Evolutionary conservation across 169 alveolate genomes (phyloP).

Genomic region (Pseudocohnilembus persalinus): DNA sequence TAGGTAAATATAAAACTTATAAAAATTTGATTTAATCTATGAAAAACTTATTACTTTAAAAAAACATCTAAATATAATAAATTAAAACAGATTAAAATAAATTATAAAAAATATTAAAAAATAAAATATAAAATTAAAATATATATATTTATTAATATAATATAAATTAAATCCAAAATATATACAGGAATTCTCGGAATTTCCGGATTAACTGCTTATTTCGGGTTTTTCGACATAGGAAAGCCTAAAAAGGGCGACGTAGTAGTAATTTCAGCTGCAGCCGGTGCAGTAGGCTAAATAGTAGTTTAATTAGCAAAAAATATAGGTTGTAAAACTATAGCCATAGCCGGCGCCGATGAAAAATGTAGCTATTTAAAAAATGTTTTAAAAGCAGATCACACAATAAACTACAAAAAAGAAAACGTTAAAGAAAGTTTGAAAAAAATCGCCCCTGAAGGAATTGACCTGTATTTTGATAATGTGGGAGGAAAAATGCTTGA

Average conservation of each 20-base stretch:
- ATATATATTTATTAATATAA: background rate
- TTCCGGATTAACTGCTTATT: constrained; percentile 58
- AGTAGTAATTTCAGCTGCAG: constrained; percentile 62
- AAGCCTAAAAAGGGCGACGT: constrained; percentile 48
- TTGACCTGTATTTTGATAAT: constrained; percentile 60
- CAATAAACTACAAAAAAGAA: constrained; percentile 43
- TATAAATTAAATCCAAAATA: no score
- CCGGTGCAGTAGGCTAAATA: constrained; percentile 62
- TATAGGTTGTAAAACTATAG: constrained; percentile 46
- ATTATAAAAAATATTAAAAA: no score
- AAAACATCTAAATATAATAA: no score
- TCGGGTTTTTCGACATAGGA: constrained; percentile 48
- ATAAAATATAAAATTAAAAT: no score
- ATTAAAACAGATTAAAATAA: no score
- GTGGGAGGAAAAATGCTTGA: constrained; percentile 64
- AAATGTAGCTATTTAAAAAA: constrained; percentile 43
- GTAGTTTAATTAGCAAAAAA: constrained; percentile 56
- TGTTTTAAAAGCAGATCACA: constrained; percentile 40
- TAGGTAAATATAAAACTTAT: background rate
- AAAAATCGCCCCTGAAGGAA: constrained; percentile 50
- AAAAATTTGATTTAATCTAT: background rate
- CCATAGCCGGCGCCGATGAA: constrained; percentile 54
- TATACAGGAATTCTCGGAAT: constrained; percentile 36
- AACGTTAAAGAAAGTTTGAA: constrained; percentile 29
- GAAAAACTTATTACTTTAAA: background rate